Conservation (phyloP, 2,329 filamentous ascomycete species). For the Xylaria hypoxylon region DNA sequence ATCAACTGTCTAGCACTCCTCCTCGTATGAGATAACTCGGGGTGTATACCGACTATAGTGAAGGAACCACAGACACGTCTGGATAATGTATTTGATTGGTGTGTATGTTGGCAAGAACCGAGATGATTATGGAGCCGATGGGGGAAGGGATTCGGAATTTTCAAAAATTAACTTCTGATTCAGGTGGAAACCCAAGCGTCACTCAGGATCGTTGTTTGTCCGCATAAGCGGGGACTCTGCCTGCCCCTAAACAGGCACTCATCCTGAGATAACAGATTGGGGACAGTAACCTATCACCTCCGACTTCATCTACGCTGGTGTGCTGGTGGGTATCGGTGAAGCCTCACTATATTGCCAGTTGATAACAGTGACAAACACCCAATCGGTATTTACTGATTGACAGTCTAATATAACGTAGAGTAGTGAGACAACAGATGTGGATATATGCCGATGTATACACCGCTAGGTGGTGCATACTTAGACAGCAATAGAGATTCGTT, state of each 20-base stretch:
- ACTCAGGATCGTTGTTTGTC: not conserved
- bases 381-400: not conserved
- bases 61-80: not conserved
- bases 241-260: not conserved
- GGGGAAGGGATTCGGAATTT: not conserved
- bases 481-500: not conserved
- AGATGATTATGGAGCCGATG: not conserved
- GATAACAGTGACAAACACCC: not conserved
- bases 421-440: not conserved
- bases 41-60: not conserved
- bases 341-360: not conserved
- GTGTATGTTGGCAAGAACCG: not conserved
- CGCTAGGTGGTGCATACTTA: not conserved
- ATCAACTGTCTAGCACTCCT: not conserved
- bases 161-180: not conserved
- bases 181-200: not conserved
- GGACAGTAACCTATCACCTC: not conserved
- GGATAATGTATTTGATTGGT: not conserved
- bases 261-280: not conserved
- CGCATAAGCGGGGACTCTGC: not conserved
- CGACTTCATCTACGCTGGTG: not conserved
- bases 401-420: not conserved
- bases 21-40: not conserved
- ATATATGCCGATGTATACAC: not conserved
- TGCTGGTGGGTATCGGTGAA: slow-evolving; percentile 4